phyloP scores from a whole-genome alignment of 768 basidiomycete genomes.

The Auricularia sp. region DNA sequence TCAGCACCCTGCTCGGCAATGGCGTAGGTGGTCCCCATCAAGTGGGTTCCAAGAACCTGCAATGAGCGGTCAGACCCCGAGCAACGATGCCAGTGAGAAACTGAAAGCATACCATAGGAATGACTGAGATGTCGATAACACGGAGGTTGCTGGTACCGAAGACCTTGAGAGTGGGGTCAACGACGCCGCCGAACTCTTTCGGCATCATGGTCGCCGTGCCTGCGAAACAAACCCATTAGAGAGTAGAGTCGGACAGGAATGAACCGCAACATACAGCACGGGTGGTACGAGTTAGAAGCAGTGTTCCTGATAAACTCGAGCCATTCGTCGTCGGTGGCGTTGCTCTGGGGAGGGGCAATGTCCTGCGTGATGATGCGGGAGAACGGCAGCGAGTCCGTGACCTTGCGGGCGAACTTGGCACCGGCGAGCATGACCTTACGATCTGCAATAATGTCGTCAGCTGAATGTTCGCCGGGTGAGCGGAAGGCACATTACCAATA shows the following conservation, averaged over 20 bases:
- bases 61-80: not conserved
- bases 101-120: not conserved
- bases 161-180: constrained; percentile 11
- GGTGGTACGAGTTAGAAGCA: not conserved
- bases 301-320: not conserved
- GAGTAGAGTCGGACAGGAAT: not conserved
- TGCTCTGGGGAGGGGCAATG: not conserved
- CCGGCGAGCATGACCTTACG: constrained; percentile 15
- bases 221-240: not conserved
- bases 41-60: not conserved
- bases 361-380: not conserved
- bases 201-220: constrained; percentile 8
- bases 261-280: not conserved
- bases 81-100: not conserved
- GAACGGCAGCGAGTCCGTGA: not conserved
- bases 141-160: constrained; percentile 13
- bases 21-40: not conserved
- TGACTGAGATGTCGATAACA: constrained; percentile 3
- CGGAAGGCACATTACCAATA: constrained; percentile 2
- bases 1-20: not conserved
- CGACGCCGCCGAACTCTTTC: constrained; percentile 10
- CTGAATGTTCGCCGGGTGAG: not conserved
- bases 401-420: not conserved
- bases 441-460: constrained; percentile 2
- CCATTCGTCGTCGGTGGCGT: not conserved